Base-by-base conservation (phyloP, 495 filamentous ascomycete genomes). In the Talaromyces adpressus region DNA sequence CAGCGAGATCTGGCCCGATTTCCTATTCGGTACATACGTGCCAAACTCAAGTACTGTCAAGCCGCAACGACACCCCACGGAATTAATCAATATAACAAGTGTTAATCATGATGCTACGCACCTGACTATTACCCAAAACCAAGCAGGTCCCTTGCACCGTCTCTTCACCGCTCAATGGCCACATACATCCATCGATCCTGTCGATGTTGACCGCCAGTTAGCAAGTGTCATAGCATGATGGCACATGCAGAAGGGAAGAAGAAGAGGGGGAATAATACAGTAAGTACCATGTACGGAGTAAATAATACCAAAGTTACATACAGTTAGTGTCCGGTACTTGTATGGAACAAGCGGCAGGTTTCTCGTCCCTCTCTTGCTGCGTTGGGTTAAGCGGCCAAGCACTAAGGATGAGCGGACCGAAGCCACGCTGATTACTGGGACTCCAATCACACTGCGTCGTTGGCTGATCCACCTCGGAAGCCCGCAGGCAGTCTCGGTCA, bases 371-470 rank as follows among this genome's bases (percentile, higher is more conserved):
- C n/a, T n/a, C n/a, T n/a, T 25, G 27, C 54, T 18, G 25, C 8
- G 16, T 27, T 32, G 16, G 34, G 32, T 36, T 23, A 59, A 23
- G 29, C 6, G 29, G 29, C 30, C 20, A 32, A 22, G 22, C n/a
- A 61, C 56, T 58, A 58, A 36, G 27, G 39, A 34, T 62, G 60
- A 36, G 60, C 60, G 60, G 60, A 62, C 60, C 60, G 60, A 51
- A 62, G 60, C 60, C 60, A 62, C 60, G 60, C 60, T 53, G 60
- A 52, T 62, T 62, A 25, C 47, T 62, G 60, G 60, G 60, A 62
- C 60, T 62, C 60, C 60, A 62, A 62, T 62, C 60, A 52, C 8
- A 6, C 41, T 41, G 2, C 41, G 2, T 8, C 0, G 12, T n/a
- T n/a, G 20, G 23, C n/a, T n/a, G 60, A 45, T 22, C 60, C 60